Evolutionary conservation across 257 asterid species (phyloP), one percentile per base, ranked within the genome.

Genomic region (Forsythia suspensa): DNA sequence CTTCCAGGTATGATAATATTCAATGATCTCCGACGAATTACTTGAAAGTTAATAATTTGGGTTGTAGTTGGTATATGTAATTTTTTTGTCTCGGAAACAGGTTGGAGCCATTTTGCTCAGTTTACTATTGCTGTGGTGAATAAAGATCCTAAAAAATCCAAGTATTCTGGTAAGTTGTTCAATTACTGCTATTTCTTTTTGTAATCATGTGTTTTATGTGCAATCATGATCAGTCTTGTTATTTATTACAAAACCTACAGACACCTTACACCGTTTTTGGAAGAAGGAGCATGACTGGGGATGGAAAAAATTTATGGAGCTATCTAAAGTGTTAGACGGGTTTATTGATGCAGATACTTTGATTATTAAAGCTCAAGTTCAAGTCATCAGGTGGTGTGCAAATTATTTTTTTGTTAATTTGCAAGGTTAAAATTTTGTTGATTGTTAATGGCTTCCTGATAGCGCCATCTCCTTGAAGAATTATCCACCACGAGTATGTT

Each of bases 41-140:
- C 44, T 21, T 43, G 51, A 63, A 57, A 13, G 20, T 55, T 39
- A 48, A 24, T 61, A 20, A 40, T 71, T 71, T 72, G 42, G 65
- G 46, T 71, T 57, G 59, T 46, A 82, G 67, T 78, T 66, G 34
- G 34, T 72, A 52, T 73, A 75, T 74, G 57, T 46, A 65, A 29
- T 37, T 78, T 77, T 77, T 44, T 43, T 71, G 0, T 20, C 59
- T 43, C 77, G 41, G 36, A 38, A 57, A 69, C 78, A 88, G 91
- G 91, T 7, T 88, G 91, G 91, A 84, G 90, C 80, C 90, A 88
- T 70, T 88, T 88, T 79, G 90, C 91, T 29, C 91, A 88, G 84
- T 88, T 88, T 82, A 86, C 91, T 39, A 88, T 88, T 51, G 88
- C 90, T 71, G 88, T 88, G 79, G 90, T 86, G 81, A 88, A 88